Evolutionary conservation across 225 moss, liverwort and hornwort species (phyloP), one percentile per base, ranked within the genome.

Genomic region (Marchantia paleacea): DNA sequence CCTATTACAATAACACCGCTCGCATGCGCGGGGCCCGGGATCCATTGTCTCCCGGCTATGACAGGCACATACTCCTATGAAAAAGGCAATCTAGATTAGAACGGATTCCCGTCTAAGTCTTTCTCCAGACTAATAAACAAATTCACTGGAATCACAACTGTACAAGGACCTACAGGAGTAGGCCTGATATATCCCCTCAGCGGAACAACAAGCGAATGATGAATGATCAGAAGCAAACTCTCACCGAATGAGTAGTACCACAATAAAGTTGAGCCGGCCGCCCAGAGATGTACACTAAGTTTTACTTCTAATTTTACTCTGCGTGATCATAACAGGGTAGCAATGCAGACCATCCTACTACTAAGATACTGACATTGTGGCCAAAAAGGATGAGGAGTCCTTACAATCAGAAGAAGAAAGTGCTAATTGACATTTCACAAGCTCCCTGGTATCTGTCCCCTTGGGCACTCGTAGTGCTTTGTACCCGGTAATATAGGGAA

Each of bases 361-460:
- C 24, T n/a, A 39, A 39, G 5, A n/a, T 62, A 19, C 39, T 39
- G 39, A 39, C 39, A 39, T 39, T 39, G 39, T 39, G 39, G 39
- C 39, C 22, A 3, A 26, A 25, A n/a, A 47, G 9, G 12, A 12
- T 31, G 58, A 29, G 22, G 24, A 67, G 19, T 65, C 18, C 75
- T 65, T 79, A 81, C 71, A n/a, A 29, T 87, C 85, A 62, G 24
- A 39, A 29, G 82, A 75, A 14, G 84, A 88, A 73, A 97, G 73
- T 31, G 92, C 95, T 70, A 97, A 85, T 80, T 97, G 97, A 69
- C 85, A 90, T 84, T 91, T 95, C 72, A 97, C 83, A 29, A 95
- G 88, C 69, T 85, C 82, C 84, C 86, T 86, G 69, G 79, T 77
- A 85, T 93, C 87, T 69, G 80, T 51, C 15, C 71, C 86, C 28